These are phyloP conservation scores for Microbotryomycetes sp. DNA, from an alignment of 1,284 basidiomycete species.

Conservation along the genomic window DNA sequence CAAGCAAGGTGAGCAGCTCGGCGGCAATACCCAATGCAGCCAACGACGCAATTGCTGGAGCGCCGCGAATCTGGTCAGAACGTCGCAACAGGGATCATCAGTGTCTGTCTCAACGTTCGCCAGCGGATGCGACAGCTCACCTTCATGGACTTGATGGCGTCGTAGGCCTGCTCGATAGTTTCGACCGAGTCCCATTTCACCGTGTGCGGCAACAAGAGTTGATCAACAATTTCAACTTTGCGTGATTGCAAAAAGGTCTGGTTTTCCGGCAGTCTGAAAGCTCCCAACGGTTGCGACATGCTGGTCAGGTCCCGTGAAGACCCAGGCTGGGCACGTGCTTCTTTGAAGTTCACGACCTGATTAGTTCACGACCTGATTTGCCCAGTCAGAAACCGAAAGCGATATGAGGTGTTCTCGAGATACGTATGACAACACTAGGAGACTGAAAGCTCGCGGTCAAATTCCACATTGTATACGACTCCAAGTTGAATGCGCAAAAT, in stretches of 20 bases:
- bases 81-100: background rate
- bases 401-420: too few species aligned
- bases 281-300: conserved; percentile 10
- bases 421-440: too few species aligned
- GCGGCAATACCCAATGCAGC: conserved; percentile 71
- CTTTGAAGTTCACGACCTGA: background rate
- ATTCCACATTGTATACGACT: too few species aligned
- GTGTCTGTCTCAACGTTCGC: background rate
- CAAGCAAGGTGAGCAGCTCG: conserved; percentile 43
- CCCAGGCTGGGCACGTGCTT: background rate
- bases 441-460: too few species aligned
- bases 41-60: conserved; percentile 87
- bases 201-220: conserved; percentile 50
- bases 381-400: too few species aligned
- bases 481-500: too few species aligned
- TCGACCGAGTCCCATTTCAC: conserved; percentile 65
- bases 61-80: conserved; percentile 74
- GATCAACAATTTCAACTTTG: conserved; percentile 38
- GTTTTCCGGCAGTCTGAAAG: conserved; percentile 28
- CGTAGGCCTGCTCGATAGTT: conserved; percentile 70
- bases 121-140: conserved; percentile 41
- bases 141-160: conserved; percentile 90
- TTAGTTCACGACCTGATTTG: too few species aligned
- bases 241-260: conserved; percentile 25
- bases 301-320: background rate